These are phyloP conservation scores for Scutellaria minor DNA, from an alignment of 257 asterid genomes.

Conservation along the genomic window DNA sequence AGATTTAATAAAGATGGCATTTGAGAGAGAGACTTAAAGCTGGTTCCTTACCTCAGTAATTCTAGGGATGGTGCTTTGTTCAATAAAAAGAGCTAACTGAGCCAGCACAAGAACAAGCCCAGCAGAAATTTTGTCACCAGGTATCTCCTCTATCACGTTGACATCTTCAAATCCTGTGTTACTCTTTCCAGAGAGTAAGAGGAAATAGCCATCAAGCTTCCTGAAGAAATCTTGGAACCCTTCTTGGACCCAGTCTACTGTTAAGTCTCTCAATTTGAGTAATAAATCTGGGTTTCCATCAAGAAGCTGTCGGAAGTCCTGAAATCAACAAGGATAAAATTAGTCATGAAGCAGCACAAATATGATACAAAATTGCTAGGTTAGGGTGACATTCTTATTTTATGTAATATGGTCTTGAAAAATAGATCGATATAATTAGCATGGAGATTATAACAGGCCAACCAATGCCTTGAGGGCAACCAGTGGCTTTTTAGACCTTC, in stretches of 20 bases:
- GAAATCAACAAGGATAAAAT: conserved; percentile 37
- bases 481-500: too few relatives aligned
- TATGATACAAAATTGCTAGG: background rate
- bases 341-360: conserved; percentile 32
- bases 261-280: conserved; percentile 70
- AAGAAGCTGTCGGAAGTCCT: conserved; percentile 86
- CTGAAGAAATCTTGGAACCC: conserved; percentile 92
- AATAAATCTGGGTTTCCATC: conserved; percentile 70
- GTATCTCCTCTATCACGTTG: conserved; percentile 55
- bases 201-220: conserved; percentile 69
- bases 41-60: conserved; percentile 70
- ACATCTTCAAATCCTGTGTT: conserved; percentile 52
- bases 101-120: conserved; percentile 93
- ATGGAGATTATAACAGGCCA: background rate
- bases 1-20: background rate
- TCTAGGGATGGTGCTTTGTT: conserved; percentile 82
- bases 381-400: background rate
- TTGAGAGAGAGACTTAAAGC: conserved; percentile 2
- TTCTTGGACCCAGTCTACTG: conserved; percentile 81
- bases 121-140: conserved; percentile 69
- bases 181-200: conserved; percentile 76
- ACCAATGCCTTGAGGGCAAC: too few relatives aligned
- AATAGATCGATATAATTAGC: conserved; percentile 22
- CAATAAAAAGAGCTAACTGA: conserved; percentile 69
- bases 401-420: conserved; percentile 6